A percentile compares a stretch with the other conserved stretches of the same genome.
Conservation (phyloP, 257 asterid genomes). For the Henckelia pumila region DNA sequence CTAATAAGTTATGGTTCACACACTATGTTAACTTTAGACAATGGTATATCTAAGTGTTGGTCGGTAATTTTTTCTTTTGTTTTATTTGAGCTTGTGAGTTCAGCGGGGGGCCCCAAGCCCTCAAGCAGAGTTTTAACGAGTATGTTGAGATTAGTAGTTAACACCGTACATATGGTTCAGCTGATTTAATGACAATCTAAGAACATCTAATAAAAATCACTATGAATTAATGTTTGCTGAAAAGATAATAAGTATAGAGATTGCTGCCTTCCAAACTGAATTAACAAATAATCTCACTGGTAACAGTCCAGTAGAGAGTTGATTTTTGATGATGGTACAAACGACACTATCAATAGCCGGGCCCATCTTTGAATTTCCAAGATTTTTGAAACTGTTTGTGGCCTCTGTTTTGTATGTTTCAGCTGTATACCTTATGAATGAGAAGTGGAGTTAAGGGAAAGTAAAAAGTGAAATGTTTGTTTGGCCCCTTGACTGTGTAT, state of each 20-base stretch:
- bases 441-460: background rate
- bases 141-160: conserved; percentile 2
- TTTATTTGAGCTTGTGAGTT: background rate
- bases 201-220: conserved; percentile 11
- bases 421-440: conserved; percentile 12
- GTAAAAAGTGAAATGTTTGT: conserved; percentile 13
- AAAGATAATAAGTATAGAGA: background rate
- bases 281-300: conserved; percentile 8
- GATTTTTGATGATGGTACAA: background rate
- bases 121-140: conserved; percentile 10
- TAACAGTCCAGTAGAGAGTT: conserved; percentile 1
- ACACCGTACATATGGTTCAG: background rate
- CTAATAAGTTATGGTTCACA: conserved; percentile 1
- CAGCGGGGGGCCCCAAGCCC: conserved; percentile 1
- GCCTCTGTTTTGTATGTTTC: conserved; percentile 14
- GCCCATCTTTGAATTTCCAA: conserved; percentile 7
- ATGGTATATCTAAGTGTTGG: background rate
- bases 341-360: conserved; percentile 11
- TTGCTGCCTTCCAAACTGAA: conserved; percentile 12
- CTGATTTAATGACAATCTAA: conserved; percentile 9
- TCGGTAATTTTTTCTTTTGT: background rate
- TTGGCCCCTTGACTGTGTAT: conserved; percentile 56
- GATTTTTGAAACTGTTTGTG: conserved; percentile 3
- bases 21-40: background rate
- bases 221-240: background rate